These are phyloP conservation scores for Olyra latifolia DNA, from an alignment of 176 grass and related monocot genomes.

Conservation along the genomic window DNA sequence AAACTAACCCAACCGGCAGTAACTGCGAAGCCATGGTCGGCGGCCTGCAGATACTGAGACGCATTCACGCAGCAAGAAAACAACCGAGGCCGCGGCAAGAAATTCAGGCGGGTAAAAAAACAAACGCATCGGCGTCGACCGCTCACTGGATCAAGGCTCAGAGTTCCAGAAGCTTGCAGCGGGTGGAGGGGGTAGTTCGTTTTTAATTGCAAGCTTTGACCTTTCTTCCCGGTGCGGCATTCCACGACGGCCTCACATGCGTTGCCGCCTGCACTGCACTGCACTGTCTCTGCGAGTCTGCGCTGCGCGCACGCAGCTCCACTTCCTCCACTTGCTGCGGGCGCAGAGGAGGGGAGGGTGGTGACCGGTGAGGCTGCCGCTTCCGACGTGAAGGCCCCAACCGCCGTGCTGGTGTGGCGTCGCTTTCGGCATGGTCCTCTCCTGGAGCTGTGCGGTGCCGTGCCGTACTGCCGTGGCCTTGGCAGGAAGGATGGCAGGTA, in stretches of 20 bases:
- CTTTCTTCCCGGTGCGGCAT: neutral
- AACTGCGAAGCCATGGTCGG: neutral
- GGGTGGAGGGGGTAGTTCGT: neutral
- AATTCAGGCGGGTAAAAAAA: neutral
- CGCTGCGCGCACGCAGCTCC: neutral
- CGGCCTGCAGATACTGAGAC: neutral
- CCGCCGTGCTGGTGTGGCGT: conserved; percentile 15
- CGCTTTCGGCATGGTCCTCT: conserved; percentile 6
- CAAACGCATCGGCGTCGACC: neutral
- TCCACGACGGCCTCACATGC: conserved; percentile 8
- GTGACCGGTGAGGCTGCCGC: neutral
- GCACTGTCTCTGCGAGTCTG: too few relatives aligned
- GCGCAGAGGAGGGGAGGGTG: neutral
- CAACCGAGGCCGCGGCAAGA: neutral
- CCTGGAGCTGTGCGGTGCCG: neutral
- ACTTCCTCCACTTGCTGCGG: neutral
- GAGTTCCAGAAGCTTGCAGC: neutral
- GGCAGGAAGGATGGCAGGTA: neutral
- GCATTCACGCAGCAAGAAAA: neutral
- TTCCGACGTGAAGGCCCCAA: conserved; percentile 10
- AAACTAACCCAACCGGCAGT: neutral
- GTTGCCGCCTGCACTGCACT: neutral
- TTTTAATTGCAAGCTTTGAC: neutral
- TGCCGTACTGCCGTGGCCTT: neutral
- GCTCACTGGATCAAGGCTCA: neutral